phyloP scores from a whole-genome alignment of 225 moss, liverwort and hornwort species.

The Asterella californica region DNA sequence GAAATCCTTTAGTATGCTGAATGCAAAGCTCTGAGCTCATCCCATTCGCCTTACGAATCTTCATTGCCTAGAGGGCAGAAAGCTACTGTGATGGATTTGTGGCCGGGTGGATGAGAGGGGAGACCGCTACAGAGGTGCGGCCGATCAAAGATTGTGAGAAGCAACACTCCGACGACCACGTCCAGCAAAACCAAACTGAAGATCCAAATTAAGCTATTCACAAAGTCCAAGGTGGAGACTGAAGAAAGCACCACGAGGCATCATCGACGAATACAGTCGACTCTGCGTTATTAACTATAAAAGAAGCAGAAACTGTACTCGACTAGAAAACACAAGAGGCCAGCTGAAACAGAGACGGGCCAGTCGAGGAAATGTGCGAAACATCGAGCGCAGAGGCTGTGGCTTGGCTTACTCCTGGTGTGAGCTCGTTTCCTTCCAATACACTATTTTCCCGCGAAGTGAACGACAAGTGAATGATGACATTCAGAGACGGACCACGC shows the following conservation, averaged over 20 bases:
- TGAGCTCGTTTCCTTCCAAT: not conserved
- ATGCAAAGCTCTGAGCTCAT: not conserved
- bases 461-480: not conserved
- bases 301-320: not conserved
- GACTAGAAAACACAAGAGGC: not conserved
- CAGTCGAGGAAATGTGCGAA: not conserved
- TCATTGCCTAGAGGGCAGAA: not conserved
- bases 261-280: not conserved
- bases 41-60: not conserved
- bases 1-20: not conserved
- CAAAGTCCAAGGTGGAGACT: not conserved
- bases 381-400: not conserved
- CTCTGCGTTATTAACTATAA: not conserved
- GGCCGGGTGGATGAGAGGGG: not conserved
- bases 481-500: not conserved
- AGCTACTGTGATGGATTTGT: not conserved
- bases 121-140: not conserved
- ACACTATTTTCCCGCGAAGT: not conserved
- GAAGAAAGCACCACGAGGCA: not conserved
- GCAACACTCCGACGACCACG: not conserved
- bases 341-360: not conserved
- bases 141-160: not conserved
- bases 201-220: not conserved
- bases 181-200: not conserved
- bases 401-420: not conserved